phyloP scores from a whole-genome alignment of 495 filamentous ascomycete genomes.

The Xylaria longipes region DNA sequence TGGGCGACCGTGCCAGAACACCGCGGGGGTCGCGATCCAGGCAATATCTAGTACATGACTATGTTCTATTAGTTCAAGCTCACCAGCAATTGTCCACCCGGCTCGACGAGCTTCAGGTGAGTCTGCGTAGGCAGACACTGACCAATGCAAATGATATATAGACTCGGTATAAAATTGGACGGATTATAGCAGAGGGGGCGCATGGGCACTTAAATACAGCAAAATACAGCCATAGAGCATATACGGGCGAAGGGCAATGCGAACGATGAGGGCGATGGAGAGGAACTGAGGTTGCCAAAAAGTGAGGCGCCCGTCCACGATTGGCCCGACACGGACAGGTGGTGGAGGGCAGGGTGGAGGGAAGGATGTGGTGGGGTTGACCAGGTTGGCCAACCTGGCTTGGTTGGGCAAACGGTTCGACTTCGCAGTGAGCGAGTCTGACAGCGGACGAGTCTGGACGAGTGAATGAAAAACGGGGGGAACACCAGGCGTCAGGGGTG shows the following conservation, averaged over 20 bases:
- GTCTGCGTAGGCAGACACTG: slow-evolving; percentile 44
- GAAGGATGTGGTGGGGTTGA: slow-evolving; percentile 26
- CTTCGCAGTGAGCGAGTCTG: not conserved
- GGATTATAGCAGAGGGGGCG: slow-evolving; percentile 15
- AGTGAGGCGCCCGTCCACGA: slow-evolving; percentile 46
- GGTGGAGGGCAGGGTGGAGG: too few species aligned
- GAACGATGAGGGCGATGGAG: slow-evolving; percentile 33
- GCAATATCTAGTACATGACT: slow-evolving; percentile 53
- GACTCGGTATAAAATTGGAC: not conserved
- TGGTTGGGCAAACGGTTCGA: not conserved
- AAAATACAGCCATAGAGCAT: slow-evolving; percentile 25
- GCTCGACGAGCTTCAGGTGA: slow-evolving; percentile 25
- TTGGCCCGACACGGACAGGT: slow-evolving; percentile 31
- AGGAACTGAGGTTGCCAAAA: slow-evolving; percentile 38
- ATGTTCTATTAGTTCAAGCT: slow-evolving; percentile 43
- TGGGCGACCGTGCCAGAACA: slow-evolving; percentile 37
- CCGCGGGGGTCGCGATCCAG: slow-evolving; percentile 50
- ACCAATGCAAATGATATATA: slow-evolving; percentile 28
- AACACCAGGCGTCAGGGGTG: slow-evolving; percentile 29
- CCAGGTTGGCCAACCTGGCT: not conserved
- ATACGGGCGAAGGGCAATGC: slow-evolving; percentile 36
- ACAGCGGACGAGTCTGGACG: not conserved
- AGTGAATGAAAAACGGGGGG: not conserved
- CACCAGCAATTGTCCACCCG: slow-evolving; percentile 11
- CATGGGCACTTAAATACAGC: slow-evolving; percentile 40